Conservation (phyloP, 2,329 filamentous ascomycete genomes). For the Ramularia endophylla region DNA sequence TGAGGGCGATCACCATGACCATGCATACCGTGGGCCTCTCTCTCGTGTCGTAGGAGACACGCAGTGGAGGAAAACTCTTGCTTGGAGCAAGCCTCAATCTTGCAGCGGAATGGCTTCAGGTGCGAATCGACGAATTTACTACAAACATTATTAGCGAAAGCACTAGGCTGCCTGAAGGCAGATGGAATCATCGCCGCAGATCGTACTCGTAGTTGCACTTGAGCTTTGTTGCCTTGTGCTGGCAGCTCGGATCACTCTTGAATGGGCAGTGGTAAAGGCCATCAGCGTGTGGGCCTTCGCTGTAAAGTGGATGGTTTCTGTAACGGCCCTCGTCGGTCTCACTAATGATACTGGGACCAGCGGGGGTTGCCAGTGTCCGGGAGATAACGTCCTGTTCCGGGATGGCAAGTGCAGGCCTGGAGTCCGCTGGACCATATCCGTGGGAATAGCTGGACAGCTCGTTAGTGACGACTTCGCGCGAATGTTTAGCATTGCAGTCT, state of each 20-base stretch:
- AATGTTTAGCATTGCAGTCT: constrained; percentile 8
- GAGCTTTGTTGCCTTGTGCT: constrained; percentile 88
- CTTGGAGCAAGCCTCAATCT: constrained; percentile 74
- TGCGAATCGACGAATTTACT: constrained; percentile 98
- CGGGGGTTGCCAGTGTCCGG: constrained; percentile 8
- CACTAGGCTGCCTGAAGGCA: too few relatives aligned
- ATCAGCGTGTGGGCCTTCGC: constrained; percentile 59
- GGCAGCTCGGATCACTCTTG: constrained; percentile 63
- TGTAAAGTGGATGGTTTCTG: constrained; percentile 61
- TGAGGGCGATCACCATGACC: constrained; percentile 91
- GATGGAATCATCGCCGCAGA: too few relatives aligned
- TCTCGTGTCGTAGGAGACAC: constrained; percentile 88
- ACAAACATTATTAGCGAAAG: constrained; percentile 19
- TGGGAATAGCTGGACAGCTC: constrained; percentile 12
- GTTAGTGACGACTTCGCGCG: constrained; percentile 13
- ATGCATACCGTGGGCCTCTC: constrained; percentile 92
- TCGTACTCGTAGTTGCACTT: constrained; percentile 99
- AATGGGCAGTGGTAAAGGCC: constrained; percentile 93
- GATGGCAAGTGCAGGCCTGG: constrained; percentile 7
- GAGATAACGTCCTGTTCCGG: constrained; percentile 7
- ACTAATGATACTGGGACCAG: constrained; percentile 11
- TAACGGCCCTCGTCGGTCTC: constrained; percentile 31
- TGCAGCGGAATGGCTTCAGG: constrained; percentile 93
- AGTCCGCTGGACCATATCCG: constrained; percentile 6
- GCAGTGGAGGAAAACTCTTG: constrained; percentile 92